A percentile compares a stretch with the other conserved stretches of the same genome.
Conservation (phyloP, 345 rosid species). For the Lepidium didymum region DNA sequence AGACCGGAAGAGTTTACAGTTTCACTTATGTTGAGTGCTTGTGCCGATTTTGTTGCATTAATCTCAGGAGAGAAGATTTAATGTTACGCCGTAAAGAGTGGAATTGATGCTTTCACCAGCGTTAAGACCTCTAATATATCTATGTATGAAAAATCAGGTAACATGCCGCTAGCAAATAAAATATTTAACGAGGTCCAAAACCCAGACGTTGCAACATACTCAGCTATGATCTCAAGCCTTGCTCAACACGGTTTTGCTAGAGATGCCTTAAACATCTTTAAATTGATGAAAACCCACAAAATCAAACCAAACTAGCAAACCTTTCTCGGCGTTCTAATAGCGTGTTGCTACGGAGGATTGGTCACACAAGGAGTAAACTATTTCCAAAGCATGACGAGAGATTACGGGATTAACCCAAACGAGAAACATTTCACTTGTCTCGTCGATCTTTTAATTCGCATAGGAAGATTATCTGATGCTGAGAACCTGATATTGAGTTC, state of each 20-base stretch:
- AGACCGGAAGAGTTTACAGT: slow-evolving; percentile 47
- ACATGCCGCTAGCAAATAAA: slow-evolving; percentile 28
- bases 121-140: slow-evolving; percentile 44
- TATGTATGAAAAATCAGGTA: slow-evolving; percentile 50
- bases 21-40: slow-evolving; percentile 43
- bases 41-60: slow-evolving; percentile 43
- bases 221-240: slow-evolving; percentile 42
- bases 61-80: slow-evolving; percentile 45
- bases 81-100: slow-evolving; percentile 39
- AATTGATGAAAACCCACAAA: slow-evolving; percentile 29
- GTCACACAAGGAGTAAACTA: slow-evolving; percentile 35
- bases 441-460: slow-evolving; percentile 42
- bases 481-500: slow-evolving; percentile 36
- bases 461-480: slow-evolving; percentile 40
- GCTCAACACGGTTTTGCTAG: slow-evolving; percentile 45
- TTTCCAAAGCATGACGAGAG: slow-evolving; percentile 38
- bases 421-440: slow-evolving; percentile 43
- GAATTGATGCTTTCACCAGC: slow-evolving; percentile 33
- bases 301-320: slow-evolving; percentile 35
- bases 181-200: slow-evolving; percentile 26
- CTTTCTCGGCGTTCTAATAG: slow-evolving; percentile 39
- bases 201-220: slow-evolving; percentile 46
- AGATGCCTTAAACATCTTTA: slow-evolving; percentile 37
- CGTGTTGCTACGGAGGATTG: slow-evolving; percentile 51
- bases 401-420: slow-evolving; percentile 19